phyloP scores from a whole-genome alignment of 345 rosid species.

The Microcos paniculata region DNA sequence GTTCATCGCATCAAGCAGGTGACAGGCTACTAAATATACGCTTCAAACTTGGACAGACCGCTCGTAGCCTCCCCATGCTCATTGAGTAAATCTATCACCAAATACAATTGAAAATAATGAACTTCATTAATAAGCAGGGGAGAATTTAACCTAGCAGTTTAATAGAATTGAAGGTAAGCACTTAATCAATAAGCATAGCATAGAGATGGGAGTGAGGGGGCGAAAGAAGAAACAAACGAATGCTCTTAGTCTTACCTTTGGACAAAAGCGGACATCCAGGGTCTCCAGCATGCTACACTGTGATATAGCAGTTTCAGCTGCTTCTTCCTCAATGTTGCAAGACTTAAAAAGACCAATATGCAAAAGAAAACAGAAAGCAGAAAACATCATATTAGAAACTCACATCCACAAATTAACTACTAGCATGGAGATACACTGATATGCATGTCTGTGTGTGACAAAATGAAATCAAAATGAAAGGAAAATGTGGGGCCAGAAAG shows the following conservation, averaged over 20 bases:
- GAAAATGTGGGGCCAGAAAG: too few relatives aligned
- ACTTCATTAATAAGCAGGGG: neutral
- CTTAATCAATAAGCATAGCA: neutral
- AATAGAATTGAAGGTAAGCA: neutral
- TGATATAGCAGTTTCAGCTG: constrained; percentile 71
- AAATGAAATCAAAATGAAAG: too few relatives aligned
- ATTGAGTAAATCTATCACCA: constrained; percentile 54
- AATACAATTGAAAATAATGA: neutral
- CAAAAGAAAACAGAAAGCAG: neutral
- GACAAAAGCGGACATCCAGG: constrained; percentile 90
- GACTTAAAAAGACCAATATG: constrained; percentile 36
- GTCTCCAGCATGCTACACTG: constrained; percentile 85
- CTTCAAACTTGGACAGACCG: constrained; percentile 75
- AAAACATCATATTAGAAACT: neutral
- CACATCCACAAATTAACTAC: neutral
- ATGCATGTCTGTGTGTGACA: too few relatives aligned
- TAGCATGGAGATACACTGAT: neutral
- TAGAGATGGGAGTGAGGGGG: neutral
- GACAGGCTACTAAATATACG: constrained; percentile 67
- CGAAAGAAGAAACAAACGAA: neutral
- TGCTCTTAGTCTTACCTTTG: constrained; percentile 56
- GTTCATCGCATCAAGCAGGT: constrained; percentile 13
- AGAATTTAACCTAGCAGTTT: neutral
- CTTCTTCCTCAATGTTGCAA: constrained; percentile 74
- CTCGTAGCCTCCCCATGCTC: constrained; percentile 70